Percentiles rank a stretch among this genome's conserved stretches.
Evolutionary conservation across 2,329 filamentous ascomycete species (phyloP).

Genomic region (Claviceps sp.): DNA sequence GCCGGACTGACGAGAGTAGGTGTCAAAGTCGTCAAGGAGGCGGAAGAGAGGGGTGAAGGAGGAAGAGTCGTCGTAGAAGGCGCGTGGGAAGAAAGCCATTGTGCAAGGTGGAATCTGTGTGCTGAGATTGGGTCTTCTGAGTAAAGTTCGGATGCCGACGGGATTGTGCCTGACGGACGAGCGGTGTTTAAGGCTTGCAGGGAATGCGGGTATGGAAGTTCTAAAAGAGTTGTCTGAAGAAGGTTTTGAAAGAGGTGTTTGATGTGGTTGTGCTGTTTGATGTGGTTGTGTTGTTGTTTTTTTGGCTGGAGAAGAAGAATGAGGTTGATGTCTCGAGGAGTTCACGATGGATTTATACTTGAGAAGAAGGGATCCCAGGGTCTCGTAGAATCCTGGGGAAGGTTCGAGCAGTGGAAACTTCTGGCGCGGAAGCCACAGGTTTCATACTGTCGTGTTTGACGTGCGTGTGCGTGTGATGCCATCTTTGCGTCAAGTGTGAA

Average conservation of each 20-base stretch:
- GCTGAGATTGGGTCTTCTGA: slow-evolving; percentile 12
- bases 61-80: slow-evolving; percentile 31
- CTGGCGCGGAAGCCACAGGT: neutral
- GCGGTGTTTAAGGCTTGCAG: slow-evolving; percentile 14
- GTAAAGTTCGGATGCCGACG: slow-evolving; percentile 7
- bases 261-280: neutral
- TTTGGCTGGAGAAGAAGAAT: neutral
- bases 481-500: neutral
- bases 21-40: slow-evolving; percentile 44
- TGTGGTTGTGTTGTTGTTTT: neutral
- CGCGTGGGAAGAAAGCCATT: slow-evolving; percentile 48
- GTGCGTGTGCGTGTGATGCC: neutral
- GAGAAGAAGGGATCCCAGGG: neutral
- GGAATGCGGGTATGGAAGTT: neutral
- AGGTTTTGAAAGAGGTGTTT: neutral
- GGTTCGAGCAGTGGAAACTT: neutral
- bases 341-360: slow-evolving; percentile 2
- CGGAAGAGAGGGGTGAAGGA: slow-evolving; percentile 43
- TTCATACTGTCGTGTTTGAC: neutral
- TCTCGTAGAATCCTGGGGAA: neutral
- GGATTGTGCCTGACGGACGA: slow-evolving; percentile 11
- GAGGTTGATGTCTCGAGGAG: neutral
- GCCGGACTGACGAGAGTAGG: slow-evolving; percentile 26
- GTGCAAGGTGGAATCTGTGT: slow-evolving; percentile 19
- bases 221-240: no score